phyloP scores from a whole-genome alignment of 2,329 filamentous ascomycete species.

The Septoria petroselini region DNA sequence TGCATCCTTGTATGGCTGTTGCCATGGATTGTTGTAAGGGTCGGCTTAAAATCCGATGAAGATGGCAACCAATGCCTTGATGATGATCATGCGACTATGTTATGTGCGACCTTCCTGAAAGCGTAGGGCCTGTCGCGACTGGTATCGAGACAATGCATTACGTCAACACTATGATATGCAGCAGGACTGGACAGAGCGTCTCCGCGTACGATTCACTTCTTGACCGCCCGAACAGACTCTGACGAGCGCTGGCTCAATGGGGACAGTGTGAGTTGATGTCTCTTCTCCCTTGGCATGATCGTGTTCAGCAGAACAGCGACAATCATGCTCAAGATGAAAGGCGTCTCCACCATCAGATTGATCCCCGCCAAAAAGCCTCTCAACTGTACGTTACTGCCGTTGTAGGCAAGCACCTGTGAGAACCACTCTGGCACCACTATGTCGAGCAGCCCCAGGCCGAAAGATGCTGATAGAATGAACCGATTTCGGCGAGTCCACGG shows the following conservation, averaged over 20 bases:
- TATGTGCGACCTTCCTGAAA: no score
- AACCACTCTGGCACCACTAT: slow-evolving; percentile 25
- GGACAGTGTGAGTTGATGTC: not conserved
- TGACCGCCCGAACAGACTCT: not conserved
- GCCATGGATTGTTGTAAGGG: no score
- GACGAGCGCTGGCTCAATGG: slow-evolving; percentile 2
- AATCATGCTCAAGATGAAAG: slow-evolving; percentile 25
- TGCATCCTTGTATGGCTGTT: no score
- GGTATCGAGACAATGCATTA: not conserved
- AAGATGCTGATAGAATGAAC: slow-evolving; percentile 59
- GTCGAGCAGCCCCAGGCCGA: slow-evolving; percentile 23
- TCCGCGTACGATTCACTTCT: not conserved
- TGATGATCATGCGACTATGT: no score
- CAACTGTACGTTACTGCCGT: slow-evolving; percentile 19
- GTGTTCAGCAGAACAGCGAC: slow-evolving; percentile 22
- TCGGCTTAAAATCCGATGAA: no score
- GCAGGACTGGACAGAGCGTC: not conserved
- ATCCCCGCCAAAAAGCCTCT: slow-evolving; percentile 24
- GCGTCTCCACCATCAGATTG: slow-evolving; percentile 26
- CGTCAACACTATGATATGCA: not conserved
- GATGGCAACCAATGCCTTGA: no score
- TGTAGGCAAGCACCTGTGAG: slow-evolving; percentile 19
- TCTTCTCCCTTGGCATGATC: slow-evolving; percentile 24
- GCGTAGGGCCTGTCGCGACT: no score
- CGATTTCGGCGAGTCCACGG: slow-evolving; percentile 71